Percentiles rank a stretch among this genome's conserved stretches.
Conservation (phyloP, 139 green algal genomes). For the Coccomyxa sp. region DNA sequence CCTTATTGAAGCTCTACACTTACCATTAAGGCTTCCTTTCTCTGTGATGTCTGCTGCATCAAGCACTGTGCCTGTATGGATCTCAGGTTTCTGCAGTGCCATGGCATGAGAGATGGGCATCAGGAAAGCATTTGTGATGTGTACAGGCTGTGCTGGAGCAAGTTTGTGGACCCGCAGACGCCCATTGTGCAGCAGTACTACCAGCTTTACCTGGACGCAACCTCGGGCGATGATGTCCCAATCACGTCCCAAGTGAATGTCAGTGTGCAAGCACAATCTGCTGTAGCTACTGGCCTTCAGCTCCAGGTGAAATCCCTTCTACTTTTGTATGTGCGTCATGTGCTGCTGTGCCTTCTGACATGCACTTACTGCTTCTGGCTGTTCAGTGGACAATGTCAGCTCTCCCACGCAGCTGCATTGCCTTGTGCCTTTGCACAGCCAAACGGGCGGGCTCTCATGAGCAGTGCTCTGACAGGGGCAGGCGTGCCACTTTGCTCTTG, state of each 20-base stretch:
- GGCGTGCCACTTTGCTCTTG: neutral
- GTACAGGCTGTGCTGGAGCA: constrained; percentile 44
- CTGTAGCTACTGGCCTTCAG: constrained; percentile 1
- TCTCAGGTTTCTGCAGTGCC: neutral
- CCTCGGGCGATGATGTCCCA: neutral
- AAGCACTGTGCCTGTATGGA: neutral
- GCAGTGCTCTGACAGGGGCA: constrained; percentile 21
- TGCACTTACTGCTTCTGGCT: neutral
- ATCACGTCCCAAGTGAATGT: constrained; percentile 4
- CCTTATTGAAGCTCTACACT: neutral
- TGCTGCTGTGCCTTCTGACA: neutral
- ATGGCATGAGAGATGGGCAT: neutral
- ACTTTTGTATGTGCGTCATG: neutral
- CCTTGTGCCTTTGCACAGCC: neutral
- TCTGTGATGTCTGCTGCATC: neutral
- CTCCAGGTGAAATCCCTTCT: constrained; percentile 9
- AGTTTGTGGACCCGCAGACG: constrained; percentile 39
- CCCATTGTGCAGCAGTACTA: constrained; percentile 33
- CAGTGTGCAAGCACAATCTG: neutral
- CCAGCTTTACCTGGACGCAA: constrained; percentile 17
- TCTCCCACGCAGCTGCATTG: constrained; percentile 21
- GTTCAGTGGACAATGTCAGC: neutral
- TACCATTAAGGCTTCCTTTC: neutral
- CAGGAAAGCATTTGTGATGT: neutral
- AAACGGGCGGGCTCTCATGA: neutral